Evolutionary conservation across 192 early-diverging fungal species (phyloP).

Genomic region (Dissophora globulifera): DNA sequence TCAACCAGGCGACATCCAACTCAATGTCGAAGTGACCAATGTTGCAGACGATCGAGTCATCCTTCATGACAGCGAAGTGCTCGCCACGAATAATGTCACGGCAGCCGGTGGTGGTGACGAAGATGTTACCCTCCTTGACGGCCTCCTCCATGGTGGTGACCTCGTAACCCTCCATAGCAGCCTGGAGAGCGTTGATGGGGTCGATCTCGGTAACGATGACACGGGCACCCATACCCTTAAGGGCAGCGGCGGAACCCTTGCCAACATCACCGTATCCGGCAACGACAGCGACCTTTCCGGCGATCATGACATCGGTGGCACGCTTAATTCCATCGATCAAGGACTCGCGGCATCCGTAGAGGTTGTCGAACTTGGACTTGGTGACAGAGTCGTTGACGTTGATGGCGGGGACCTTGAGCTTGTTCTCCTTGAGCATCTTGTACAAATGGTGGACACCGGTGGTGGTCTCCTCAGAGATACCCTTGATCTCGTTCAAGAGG

Average conservation of each 20-base stretch:
- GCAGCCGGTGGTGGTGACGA: constrained; percentile 98
- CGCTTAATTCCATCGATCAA: constrained; percentile 99
- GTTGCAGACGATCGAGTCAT: constrained; percentile 99
- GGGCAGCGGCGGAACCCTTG: constrained; percentile 98
- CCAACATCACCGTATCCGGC: constrained; percentile 99
- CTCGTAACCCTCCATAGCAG: constrained; percentile 99
- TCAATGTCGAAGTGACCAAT: constrained; percentile 99
- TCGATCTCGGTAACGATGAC: constrained; percentile 98
- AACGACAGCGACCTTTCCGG: constrained; percentile 97
- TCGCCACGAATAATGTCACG: constrained; percentile 96
- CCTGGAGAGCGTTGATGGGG: constrained; percentile 99
- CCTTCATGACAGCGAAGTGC: constrained; percentile 88
- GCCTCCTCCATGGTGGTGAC: constrained; percentile 99
- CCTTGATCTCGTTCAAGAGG: constrained; percentile 85
- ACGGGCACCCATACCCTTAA: constrained; percentile 98
- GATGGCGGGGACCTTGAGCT: constrained; percentile 98
- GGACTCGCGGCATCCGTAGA: constrained; percentile 99
- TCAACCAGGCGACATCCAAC: constrained; percentile 98
- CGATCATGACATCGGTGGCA: constrained; percentile 99
- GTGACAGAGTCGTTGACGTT: constrained; percentile 99
- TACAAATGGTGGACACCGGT: constrained; percentile 99
- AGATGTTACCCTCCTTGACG: constrained; percentile 92
- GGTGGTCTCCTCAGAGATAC: constrained; percentile 99
- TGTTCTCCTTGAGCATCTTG: constrained; percentile 97
- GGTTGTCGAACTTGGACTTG: constrained; percentile 99